Base-by-base conservation (phyloP, 1,139 yeast species). In the Eremothecium sinecaudum region DNA sequence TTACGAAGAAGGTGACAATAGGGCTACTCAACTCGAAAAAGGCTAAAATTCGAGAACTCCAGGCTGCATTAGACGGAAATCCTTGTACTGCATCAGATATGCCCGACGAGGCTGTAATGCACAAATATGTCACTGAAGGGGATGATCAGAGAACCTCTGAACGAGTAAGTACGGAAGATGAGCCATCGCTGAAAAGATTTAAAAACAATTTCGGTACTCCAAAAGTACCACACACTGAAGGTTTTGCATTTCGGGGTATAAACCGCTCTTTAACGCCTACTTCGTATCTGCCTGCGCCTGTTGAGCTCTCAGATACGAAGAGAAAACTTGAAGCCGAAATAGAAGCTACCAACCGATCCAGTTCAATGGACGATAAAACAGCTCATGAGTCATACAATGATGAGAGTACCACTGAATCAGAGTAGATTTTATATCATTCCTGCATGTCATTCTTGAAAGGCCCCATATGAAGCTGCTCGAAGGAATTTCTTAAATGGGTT, bases 1-100 rank as follows among this genome's bases (percentile, higher is more conserved):
- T 39, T 13, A 42, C 51, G 5, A 45, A 42, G 19, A n/a, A 31
- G 2, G 32, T 50, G 5, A 34, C 48, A 15, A 39, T 50, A 5
- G 42, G 35, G 3, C 33, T 53, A 16, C 29, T 53, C 24, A 52
- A 52, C 36, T 49, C 45, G 25, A 53, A 53, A 39, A 53, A 53
- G 24, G 31, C 20, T 13, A 50, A 44, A 33, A 53, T 53, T 4
- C 24, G 34, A 3, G 43, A 45, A 13, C 39, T 53, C 16, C 36
- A 38, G 16, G 34, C 36, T 14, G 33, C 35, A n/a, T 34, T 43
- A 21, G 30, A 40, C 21, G 27, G 25, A 7, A 16, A 18, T 10
- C 30, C 24, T 6, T 12, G 7, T 7, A 9, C 9, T 8, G 27
- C 35, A 17, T 24, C 24, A n/a, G 28, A 27, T 27, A 18, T 19